A percentile compares a stretch with the other conserved stretches of the same genome.
Evolutionary conservation across 1,284 basidiomycete genomes (phyloP).

Genomic region (Ustilago sp.): DNA sequence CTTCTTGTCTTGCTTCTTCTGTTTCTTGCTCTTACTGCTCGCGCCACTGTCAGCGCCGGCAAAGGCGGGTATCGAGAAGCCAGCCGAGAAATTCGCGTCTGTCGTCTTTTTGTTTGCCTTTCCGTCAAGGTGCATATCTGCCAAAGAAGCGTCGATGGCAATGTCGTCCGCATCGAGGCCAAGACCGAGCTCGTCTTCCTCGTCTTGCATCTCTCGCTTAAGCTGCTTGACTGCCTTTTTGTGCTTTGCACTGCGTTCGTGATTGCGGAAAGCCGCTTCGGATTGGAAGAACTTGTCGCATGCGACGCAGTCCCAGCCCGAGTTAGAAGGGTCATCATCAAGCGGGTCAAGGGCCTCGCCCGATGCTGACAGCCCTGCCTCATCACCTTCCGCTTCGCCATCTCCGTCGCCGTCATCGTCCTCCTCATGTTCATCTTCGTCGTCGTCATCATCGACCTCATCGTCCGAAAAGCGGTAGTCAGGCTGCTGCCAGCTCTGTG

Average conservation of each 20-base stretch:
- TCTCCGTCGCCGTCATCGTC: slow-evolving; percentile 33
- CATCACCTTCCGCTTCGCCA: slow-evolving; percentile 9
- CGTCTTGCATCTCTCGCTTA: slow-evolving; percentile 79
- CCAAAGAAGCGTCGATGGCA: slow-evolving; percentile 33
- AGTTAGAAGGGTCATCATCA: slow-evolving; percentile 34
- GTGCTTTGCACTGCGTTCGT: slow-evolving; percentile 96
- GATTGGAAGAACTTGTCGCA: slow-evolving; percentile 91
- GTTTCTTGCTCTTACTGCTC: slow-evolving; percentile 55
- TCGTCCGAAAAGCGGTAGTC: slow-evolving; percentile 58
- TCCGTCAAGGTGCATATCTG: slow-evolving; percentile 30
- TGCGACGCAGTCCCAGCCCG: slow-evolving; percentile 89
- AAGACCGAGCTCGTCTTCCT: slow-evolving; percentile 77
- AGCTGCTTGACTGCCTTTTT: slow-evolving; percentile 75
- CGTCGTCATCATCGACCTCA: slow-evolving; percentile 27
- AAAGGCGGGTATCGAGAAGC: slow-evolving; percentile 45
- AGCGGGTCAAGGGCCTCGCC: slow-evolving; percentile 12
- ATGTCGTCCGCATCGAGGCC: slow-evolving; percentile 38
- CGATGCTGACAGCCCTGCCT: slow-evolving; percentile 19
- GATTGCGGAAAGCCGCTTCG: slow-evolving; percentile 94
- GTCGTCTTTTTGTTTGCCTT: slow-evolving; percentile 13
- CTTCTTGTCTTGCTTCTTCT: slow-evolving; percentile 59
- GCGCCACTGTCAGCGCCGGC: slow-evolving; percentile 13
- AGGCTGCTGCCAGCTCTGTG: slow-evolving; percentile 62
- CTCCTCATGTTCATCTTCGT: slow-evolving; percentile 16
- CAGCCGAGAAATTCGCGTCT: slow-evolving; percentile 28